Percentiles rank a stretch among this genome's conserved stretches.
These are phyloP conservation scores for Arachis stenosperma DNA, from an alignment of 306 rosid genomes.

Conservation along the genomic window DNA sequence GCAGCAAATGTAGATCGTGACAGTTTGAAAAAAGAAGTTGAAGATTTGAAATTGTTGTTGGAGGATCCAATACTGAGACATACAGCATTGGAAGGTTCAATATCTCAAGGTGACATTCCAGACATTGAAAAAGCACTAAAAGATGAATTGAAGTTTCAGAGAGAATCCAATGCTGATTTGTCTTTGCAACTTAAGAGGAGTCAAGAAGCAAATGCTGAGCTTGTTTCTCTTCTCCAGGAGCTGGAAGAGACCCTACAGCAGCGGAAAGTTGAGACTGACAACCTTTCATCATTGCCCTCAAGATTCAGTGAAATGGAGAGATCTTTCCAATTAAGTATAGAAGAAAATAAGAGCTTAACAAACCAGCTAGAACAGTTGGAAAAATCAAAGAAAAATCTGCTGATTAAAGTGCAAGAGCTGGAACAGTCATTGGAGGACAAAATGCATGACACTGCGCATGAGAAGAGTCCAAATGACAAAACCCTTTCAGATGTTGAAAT, in stretches of 20 bases:
- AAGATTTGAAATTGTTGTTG: slow-evolving; percentile 50
- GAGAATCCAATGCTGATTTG: slow-evolving; percentile 71
- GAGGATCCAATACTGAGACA: slow-evolving; percentile 49
- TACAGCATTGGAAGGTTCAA: slow-evolving; percentile 48
- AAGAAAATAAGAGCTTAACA: slow-evolving; percentile 55
- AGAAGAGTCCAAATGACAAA: slow-evolving; percentile 42
- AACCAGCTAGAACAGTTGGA: slow-evolving; percentile 58
- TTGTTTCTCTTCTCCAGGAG: slow-evolving; percentile 88
- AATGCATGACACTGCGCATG: slow-evolving; percentile 46
- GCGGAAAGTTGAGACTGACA: slow-evolving; percentile 70
- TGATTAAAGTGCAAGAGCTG: slow-evolving; percentile 56
- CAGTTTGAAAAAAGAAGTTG: slow-evolving; percentile 61
- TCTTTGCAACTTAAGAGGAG: slow-evolving; percentile 76
- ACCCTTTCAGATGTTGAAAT: slow-evolving; percentile 48
- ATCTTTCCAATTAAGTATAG: slow-evolving; percentile 48
- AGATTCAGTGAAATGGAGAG: slow-evolving; percentile 54
- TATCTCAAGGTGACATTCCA: slow-evolving; percentile 53
- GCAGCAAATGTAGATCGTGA: slow-evolving; percentile 55
- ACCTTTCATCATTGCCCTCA: slow-evolving; percentile 56
- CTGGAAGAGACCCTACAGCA: slow-evolving; percentile 76
- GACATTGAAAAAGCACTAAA: slow-evolving; percentile 55
- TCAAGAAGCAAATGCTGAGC: slow-evolving; percentile 87
- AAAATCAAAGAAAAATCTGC: slow-evolving; percentile 69
- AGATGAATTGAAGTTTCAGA: slow-evolving; percentile 79
- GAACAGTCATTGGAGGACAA: slow-evolving; percentile 66